These are phyloP conservation scores for Diplotaxis tenuifolia DNA, from an alignment of 345 rosid species.

Conservation along the genomic window DNA sequence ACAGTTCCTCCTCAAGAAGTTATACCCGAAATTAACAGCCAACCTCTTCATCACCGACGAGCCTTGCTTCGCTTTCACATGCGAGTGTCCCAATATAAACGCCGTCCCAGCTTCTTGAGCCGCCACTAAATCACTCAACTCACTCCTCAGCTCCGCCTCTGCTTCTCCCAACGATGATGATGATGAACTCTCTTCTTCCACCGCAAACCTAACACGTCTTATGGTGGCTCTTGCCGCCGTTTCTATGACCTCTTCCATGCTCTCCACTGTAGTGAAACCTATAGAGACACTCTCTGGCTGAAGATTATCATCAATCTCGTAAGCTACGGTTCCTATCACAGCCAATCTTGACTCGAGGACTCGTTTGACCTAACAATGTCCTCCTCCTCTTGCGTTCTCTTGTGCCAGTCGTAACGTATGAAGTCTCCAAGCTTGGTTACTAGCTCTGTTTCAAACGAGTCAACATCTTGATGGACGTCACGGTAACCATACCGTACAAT, in stretches of 20 bases:
- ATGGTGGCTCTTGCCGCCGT: constrained; percentile 37
- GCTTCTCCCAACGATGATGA: constrained; percentile 34
- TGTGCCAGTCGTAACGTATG: too few relatives aligned
- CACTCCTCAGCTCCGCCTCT: constrained; percentile 48
- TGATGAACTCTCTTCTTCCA: constrained; percentile 49
- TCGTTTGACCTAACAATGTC: constrained; percentile 45
- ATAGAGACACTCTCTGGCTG: constrained; percentile 69
- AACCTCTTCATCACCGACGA: constrained; percentile 68
- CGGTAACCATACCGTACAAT: constrained; percentile 97
- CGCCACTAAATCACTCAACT: constrained; percentile 61
- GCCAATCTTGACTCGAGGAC: constrained; percentile 65
- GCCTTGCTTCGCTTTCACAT: constrained; percentile 95
- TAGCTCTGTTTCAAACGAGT: too few relatives aligned
- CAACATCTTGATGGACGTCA: constrained; percentile 89
- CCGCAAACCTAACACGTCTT: constrained; percentile 71
- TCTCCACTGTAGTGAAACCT: constrained; percentile 65
- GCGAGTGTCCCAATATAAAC: constrained; percentile 85
- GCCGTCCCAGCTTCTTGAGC: constrained; percentile 85
- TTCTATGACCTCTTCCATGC: too few relatives aligned
- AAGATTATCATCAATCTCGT: constrained; percentile 57
- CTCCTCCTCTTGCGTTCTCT: constrained; percentile 41
- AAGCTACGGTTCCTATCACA: constrained; percentile 70
- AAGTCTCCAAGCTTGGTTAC: too few relatives aligned
- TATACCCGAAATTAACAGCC: too few relatives aligned
- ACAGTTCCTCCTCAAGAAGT: too few relatives aligned